Evolutionary conservation across 495 filamentous ascomycete species (phyloP).

Genomic region (Copromyces sp.): DNA sequence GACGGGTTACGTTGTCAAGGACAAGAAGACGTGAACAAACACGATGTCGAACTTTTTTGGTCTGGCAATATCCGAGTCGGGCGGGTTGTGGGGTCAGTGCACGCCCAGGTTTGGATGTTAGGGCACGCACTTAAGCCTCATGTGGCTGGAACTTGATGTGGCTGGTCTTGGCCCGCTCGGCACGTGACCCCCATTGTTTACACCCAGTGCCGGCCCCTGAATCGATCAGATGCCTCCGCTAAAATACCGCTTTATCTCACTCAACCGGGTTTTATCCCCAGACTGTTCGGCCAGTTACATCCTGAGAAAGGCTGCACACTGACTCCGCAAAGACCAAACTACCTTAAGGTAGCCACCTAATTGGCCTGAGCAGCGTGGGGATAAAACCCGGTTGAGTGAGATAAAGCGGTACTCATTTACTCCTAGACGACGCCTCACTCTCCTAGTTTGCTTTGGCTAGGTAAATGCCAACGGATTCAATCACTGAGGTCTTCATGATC

Average conservation of each 20-base stretch:
- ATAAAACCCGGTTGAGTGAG: too few relatives aligned
- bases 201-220: neutral
- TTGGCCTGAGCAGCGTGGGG: too few relatives aligned
- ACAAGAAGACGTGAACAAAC: neutral
- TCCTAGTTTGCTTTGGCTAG: neutral
- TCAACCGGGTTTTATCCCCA: too few relatives aligned
- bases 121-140: neutral
- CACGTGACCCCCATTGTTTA: neutral
- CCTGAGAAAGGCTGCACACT: too few relatives aligned
- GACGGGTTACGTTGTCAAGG: constrained; percentile 1
- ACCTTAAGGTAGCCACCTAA: too few relatives aligned
- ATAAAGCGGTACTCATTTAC: too few relatives aligned
- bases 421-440: neutral
- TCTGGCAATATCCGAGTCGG: neutral
- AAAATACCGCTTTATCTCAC: too few relatives aligned
- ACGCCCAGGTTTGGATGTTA: neutral
- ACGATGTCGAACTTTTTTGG: neutral
- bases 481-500: neutral
- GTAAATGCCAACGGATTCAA: neutral
- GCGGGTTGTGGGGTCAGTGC: constrained; percentile 1
- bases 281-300: too few relatives aligned
- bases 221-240: neutral
- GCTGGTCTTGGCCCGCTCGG: neutral
- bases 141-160: neutral
- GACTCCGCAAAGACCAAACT: too few relatives aligned